Evolutionary conservation across 2,329 filamentous ascomycete genomes (phyloP).

Genomic region (Plenodomus lindquistii): DNA sequence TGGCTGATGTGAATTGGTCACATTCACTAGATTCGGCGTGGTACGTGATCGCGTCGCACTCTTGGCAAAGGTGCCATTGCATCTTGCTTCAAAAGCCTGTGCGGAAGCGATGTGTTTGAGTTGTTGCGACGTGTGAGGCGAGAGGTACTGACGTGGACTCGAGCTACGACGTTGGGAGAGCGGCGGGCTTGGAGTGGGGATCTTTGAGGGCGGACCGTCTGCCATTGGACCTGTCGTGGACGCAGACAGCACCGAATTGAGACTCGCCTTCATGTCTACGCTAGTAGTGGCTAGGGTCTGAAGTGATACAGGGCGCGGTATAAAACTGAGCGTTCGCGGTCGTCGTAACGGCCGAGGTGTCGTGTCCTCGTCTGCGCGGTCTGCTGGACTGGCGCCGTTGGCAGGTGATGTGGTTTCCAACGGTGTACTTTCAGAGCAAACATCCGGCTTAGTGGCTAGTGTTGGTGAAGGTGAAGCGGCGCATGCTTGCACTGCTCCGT

Average conservation of each 20-base stretch:
- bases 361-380: constrained; percentile 10
- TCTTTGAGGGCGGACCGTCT: constrained; percentile 23
- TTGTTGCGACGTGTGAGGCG: constrained; percentile 16
- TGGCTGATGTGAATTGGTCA: constrained; percentile 10
- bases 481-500: not conserved
- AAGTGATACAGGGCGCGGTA: constrained; percentile 26
- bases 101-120: constrained; percentile 22
- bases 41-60: constrained; percentile 32
- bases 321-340: constrained; percentile 39
- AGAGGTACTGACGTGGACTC: constrained; percentile 34
- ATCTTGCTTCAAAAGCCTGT: constrained; percentile 13
- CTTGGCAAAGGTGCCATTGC: constrained; percentile 14
- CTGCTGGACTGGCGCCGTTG: not conserved
- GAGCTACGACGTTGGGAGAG: constrained; percentile 17
- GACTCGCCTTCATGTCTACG: constrained; percentile 6
- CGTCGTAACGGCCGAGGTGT: constrained; percentile 29
- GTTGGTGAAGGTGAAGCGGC: constrained; percentile 14
- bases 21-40: constrained; percentile 33
- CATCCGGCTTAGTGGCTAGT: constrained; percentile 3
- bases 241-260: constrained; percentile 3
- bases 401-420: not conserved
- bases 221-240: constrained; percentile 9
- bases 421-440: not conserved
- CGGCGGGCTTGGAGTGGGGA: constrained; percentile 35
- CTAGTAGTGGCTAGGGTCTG: not conserved